Base-by-base conservation (phyloP, 345 rosid genomes). In the Hibiscus tridactylites region DNA sequence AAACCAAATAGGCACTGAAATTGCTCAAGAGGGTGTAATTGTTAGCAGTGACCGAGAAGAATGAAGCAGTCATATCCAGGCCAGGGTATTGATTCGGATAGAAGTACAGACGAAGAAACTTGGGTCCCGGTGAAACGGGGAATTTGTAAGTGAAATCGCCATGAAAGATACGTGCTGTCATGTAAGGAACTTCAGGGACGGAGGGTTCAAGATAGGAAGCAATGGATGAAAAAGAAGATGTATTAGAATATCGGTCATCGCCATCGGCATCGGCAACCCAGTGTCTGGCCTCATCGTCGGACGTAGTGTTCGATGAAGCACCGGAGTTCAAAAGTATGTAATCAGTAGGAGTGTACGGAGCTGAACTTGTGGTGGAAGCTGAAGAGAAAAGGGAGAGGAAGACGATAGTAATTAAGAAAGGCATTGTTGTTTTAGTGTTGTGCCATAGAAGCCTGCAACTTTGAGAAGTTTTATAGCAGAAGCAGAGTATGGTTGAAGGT, bases 81-180 rank as follows among this genome's bases (percentile, higher is more conserved):
- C 56, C 53, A 10, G 28, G 19, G 64, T 72, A 77, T 35, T 49
- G 3, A 5, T 33, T 21, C 0, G 70, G 71, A 33, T 71, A 59
- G 59, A 78, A 78, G 76, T 78, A 58, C 15, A 81, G 75, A 15
- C 81, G 73, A 61, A 81, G 16, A n/a, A 76, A 65, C 60, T 78
- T 78, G 7, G 72, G 71, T 0, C 47, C 47, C 0, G 47, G 47
- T 44, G 47, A 44, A 44, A 44, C 47, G 47, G 12, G 12, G 52
- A 81, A 78, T 2, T 29, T 12, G 65, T 75, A 81, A 8, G 79
- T 73, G 73, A 81, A 81, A 16, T 50, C 10, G n/a, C 74, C 76
- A 24, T 0, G 54, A 50, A 73, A 78, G 21, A 44, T 44, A 44
- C 47, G 47, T 1, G 47, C 47, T 2, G 47, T 44, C 12, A 44